Evolutionary conservation across 345 rosid genomes (phyloP).

Genomic region (Clausena lansium): DNA sequence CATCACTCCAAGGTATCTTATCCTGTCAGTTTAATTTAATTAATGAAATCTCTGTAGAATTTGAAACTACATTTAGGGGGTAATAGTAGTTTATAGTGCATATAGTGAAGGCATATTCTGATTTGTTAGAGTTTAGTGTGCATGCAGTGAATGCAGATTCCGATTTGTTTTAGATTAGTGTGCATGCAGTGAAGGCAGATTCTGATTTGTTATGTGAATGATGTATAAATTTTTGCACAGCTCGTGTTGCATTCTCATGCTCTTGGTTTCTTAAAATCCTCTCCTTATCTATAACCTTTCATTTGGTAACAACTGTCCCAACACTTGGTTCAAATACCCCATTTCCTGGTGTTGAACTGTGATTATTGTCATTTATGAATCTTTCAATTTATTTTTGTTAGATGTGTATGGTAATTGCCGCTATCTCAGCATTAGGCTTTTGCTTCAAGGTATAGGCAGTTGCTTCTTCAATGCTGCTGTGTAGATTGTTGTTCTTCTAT

Average conservation of each 20-base stretch:
- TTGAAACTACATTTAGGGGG: not conserved
- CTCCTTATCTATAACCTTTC: not conserved
- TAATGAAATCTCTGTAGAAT: not conserved
- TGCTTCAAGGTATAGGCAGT: not conserved
- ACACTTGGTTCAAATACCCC: not conserved
- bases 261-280: not conserved
- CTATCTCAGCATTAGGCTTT: not conserved
- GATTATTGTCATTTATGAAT: not conserved
- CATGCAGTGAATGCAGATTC: not conserved
- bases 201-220: not conserved
- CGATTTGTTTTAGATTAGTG: not conserved
- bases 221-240: not conserved
- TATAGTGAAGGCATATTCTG: not conserved
- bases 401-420: not conserved
- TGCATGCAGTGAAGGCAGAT: not conserved
- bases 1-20: constrained; percentile 62
- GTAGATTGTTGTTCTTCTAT: not conserved
- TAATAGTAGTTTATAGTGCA: not conserved
- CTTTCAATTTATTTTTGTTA: not conserved
- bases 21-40: constrained; percentile 1
- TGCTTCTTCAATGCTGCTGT: not conserved
- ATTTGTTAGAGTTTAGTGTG: not conserved
- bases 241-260: not conserved
- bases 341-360: not conserved
- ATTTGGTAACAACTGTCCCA: not conserved